Conservation (phyloP, 805 yeast species). For the Cyberlindnera mrakii region DNA sequence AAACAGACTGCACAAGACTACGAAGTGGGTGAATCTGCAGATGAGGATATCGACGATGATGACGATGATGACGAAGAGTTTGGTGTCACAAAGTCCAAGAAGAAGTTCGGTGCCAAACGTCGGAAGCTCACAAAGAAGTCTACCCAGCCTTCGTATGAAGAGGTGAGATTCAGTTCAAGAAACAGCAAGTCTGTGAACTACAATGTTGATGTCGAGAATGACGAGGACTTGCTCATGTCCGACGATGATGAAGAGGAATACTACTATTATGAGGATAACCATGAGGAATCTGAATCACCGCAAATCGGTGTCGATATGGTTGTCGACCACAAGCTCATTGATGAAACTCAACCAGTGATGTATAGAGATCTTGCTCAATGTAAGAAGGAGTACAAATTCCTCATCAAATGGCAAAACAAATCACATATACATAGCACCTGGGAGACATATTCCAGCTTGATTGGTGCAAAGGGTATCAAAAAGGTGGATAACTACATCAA, state of each 20-base stretch:
- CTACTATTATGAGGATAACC: slow-evolving; percentile 19
- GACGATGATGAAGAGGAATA: slow-evolving; percentile 29
- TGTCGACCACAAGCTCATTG: slow-evolving; percentile 46
- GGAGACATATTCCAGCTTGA: slow-evolving; percentile 59
- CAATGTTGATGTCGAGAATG: slow-evolving; percentile 57
- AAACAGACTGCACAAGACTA: slow-evolving; percentile 13
- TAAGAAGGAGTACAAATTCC: slow-evolving; percentile 51
- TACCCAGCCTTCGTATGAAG: slow-evolving; percentile 29
- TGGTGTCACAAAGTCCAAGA: slow-evolving; percentile 25
- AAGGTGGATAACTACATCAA: slow-evolving; percentile 86
- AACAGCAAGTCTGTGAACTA: slow-evolving; percentile 63
- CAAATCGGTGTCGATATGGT: slow-evolving; percentile 39
- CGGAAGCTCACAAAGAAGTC: slow-evolving; percentile 16
- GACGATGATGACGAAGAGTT: slow-evolving; percentile 35
- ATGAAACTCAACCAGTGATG: slow-evolving; percentile 27
- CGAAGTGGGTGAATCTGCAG: slow-evolving; percentile 26
- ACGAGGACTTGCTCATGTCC: slow-evolving; percentile 34
- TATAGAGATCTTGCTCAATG: slow-evolving; percentile 41
- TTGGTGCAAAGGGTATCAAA: slow-evolving; percentile 64
- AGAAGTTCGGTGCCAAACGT: slow-evolving; percentile 19
- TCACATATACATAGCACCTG: slow-evolving; percentile 95
- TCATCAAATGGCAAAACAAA: slow-evolving; percentile 80
- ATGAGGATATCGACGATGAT: slow-evolving; percentile 24
- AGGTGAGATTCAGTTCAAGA: slow-evolving; percentile 75
- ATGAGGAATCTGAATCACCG: slow-evolving; percentile 23